Conservation (phyloP, 148 eudicot genomes). For the Mesembryanthemum crystallinum region DNA sequence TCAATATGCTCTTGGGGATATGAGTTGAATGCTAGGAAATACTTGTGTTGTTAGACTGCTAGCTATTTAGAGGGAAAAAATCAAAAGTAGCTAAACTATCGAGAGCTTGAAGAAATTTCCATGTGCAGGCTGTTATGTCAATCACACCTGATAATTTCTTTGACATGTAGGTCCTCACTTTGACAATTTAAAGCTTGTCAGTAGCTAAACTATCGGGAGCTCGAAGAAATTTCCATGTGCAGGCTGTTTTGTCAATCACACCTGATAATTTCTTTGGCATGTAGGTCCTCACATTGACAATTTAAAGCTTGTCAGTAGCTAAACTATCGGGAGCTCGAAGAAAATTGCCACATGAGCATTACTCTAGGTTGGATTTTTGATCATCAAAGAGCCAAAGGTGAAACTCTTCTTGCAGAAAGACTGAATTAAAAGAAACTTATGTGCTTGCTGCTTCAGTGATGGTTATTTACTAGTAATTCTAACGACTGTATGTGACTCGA, state of each 20-base stretch:
- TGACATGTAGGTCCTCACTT: conserved; percentile 7
- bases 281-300: conserved; percentile 7
- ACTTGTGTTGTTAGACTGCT: no score
- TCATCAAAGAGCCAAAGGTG: background rate
- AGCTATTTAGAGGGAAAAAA: no score
- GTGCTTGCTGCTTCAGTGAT: background rate
- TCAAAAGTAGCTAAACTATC: no score
- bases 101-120: no score
- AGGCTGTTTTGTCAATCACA: background rate
- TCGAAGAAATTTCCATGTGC: no score
- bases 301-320: background rate
- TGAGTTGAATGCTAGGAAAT: no score
- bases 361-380: background rate
- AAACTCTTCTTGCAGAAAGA: background rate
- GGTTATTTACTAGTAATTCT: background rate
- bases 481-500: no score
- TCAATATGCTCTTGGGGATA: no score
- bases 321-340: conserved; percentile 3
- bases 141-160: background rate
- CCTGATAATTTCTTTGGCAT: background rate
- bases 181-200: background rate
- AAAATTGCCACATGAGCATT: background rate
- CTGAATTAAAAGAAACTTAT: background rate
- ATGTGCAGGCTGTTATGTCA: background rate
- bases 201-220: no score